Evolutionary conservation across 2,329 filamentous ascomycete genomes (phyloP).

Genomic region (Curvularia spicifera): DNA sequence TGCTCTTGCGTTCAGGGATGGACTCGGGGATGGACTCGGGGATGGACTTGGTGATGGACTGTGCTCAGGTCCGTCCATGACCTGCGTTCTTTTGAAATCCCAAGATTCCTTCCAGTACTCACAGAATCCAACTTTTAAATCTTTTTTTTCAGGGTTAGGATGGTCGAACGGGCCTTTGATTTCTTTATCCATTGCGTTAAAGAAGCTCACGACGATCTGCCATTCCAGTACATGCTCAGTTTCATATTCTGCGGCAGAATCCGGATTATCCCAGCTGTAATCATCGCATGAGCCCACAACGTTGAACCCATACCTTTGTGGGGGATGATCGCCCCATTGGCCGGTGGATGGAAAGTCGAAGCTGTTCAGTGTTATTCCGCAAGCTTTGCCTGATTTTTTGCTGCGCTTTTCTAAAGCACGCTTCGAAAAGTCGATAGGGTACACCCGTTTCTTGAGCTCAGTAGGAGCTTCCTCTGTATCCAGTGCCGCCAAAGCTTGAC

Average conservation of each 20-base stretch:
- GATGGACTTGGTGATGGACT: too few species aligned
- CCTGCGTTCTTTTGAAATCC: background rate
- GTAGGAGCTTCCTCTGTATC: background rate
- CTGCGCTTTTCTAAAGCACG: background rate
- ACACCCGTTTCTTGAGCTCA: background rate
- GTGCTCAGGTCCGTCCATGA: too few species aligned
- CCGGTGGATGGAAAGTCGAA: background rate
- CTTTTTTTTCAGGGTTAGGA: background rate
- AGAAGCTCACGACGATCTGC: background rate
- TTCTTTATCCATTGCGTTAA: background rate
- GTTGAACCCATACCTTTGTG: background rate
- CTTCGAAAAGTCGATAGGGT: background rate
- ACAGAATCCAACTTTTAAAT: background rate
- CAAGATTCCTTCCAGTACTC: background rate
- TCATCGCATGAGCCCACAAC: background rate
- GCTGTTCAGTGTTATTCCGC: background rate
- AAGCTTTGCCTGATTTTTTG: background rate
- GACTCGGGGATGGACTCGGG: too few species aligned
- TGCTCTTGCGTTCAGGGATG: too few species aligned
- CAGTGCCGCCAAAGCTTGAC: background rate
- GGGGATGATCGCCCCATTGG: background rate
- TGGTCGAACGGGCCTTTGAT: background rate
- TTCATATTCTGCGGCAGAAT: background rate
- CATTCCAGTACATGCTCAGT: background rate
- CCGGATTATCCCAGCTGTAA: background rate